phyloP scores from a whole-genome alignment of 805 yeast species.

The Yamadazyma takamatsuzukensis region DNA sequence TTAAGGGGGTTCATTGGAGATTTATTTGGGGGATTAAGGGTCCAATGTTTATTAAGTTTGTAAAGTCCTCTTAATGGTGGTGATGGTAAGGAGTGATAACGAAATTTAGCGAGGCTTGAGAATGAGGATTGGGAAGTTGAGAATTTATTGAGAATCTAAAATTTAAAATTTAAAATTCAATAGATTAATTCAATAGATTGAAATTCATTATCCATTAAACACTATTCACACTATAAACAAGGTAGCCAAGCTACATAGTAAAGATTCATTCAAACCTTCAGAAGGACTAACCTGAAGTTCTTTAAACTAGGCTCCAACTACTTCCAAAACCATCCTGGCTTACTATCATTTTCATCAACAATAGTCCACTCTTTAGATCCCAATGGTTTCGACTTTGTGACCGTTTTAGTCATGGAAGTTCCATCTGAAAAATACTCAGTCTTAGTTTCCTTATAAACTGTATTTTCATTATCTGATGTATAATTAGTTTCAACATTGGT shows the following conservation, averaged over 20 bases:
- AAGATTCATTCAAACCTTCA: conserved; percentile 1
- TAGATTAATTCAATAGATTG: neutral
- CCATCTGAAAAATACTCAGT: conserved; percentile 38
- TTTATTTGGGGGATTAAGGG: no score
- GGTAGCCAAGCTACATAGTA: neutral
- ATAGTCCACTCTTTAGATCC: conserved; percentile 32
- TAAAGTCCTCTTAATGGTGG: no score
- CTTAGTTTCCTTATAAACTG: conserved; percentile 25
- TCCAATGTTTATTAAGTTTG: no score
- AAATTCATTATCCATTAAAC: conserved; percentile 1
- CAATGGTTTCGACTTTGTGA: conserved; percentile 28
- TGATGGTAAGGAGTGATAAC: no score
- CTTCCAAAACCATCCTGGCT: conserved; percentile 25
- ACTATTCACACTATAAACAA: conserved; percentile 5
- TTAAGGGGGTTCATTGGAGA: conserved; percentile 40
- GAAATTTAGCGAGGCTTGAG: no score
- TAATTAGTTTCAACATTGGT: conserved; percentile 7
- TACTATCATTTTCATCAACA: conserved; percentile 14
- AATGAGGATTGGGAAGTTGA: no score
- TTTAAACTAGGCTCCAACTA: no score
- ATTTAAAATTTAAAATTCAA: neutral
- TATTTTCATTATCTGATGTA: conserved; percentile 24
- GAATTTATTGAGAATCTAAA: no score
- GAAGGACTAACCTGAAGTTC: no score
- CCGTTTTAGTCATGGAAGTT: conserved; percentile 26